Percentiles rank a stretch among this genome's conserved stretches.
Conservation (phyloP, 2,329 filamentous ascomycete genomes). For the Raffaelea arxii region DNA sequence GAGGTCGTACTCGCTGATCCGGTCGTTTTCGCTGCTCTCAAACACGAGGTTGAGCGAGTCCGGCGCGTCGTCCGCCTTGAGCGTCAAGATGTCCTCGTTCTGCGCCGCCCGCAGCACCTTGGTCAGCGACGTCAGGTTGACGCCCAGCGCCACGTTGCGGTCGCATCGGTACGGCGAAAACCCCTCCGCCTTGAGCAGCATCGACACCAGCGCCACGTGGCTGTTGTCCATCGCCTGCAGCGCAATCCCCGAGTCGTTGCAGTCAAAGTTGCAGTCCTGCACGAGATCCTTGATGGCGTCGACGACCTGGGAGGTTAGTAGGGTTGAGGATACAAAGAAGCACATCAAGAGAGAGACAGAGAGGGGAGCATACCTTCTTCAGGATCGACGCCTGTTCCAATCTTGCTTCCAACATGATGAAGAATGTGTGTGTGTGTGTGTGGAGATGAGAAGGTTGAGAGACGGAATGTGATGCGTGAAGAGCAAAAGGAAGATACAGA, state of each 20-base stretch:
- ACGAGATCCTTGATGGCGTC: conserved; percentile 99
- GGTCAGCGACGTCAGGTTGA: conserved; percentile 92
- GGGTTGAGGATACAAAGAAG: no score
- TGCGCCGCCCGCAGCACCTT: conserved; percentile 94
- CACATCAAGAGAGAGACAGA: not conserved
- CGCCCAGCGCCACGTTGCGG: conserved; percentile 94
- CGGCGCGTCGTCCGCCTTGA: conserved; percentile 95
- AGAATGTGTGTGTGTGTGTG: conserved; percentile 16
- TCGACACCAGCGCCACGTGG: conserved; percentile 95
- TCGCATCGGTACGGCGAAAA: conserved; percentile 97
- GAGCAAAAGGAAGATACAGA: not conserved
- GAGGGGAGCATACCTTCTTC: conserved; percentile 65
- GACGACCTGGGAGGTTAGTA: conserved; percentile 56
- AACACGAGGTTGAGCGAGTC: conserved; percentile 94
- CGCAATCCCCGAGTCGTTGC: conserved; percentile 98
- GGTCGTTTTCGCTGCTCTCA: conserved; percentile 79
- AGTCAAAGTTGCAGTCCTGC: conserved; percentile 99
- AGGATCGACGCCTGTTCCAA: conserved; percentile 87
- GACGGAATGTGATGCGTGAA: not conserved
- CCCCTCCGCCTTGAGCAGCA: conserved; percentile 93
- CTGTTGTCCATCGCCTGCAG: conserved; percentile 99
- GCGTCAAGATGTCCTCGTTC: conserved; percentile 85
- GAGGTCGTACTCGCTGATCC: conserved; percentile 97
- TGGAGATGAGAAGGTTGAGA: not conserved
- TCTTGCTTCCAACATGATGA: conserved; percentile 87